A percentile compares a stretch with the other conserved stretches of the same genome.
Evolutionary conservation across 805 yeast species (phyloP).

Genomic region (Teunomyces funiuensis): DNA sequence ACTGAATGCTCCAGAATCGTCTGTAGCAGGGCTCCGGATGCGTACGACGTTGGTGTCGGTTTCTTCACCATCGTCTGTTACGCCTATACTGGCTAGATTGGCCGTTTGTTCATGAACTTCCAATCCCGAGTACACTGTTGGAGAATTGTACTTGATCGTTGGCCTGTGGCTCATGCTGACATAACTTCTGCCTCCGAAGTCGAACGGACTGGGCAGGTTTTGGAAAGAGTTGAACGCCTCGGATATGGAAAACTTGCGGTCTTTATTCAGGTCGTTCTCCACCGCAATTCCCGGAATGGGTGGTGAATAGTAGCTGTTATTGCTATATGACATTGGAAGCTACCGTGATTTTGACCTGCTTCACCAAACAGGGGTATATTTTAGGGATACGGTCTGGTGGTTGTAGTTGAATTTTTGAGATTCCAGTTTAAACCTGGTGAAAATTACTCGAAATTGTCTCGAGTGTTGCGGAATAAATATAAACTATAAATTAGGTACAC

Average conservation of each 20-base stretch:
- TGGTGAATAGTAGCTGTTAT: slow-evolving; percentile 1
- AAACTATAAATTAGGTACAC: background rate
- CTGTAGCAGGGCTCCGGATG: background rate
- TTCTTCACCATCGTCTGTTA: slow-evolving; percentile 30
- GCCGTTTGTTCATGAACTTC: slow-evolving; percentile 59
- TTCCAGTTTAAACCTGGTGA: too few species aligned
- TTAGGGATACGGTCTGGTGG: too few species aligned
- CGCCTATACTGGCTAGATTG: slow-evolving; percentile 56
- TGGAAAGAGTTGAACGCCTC: slow-evolving; percentile 15
- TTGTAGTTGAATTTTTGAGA: too few species aligned
- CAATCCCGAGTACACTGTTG: slow-evolving; percentile 47
- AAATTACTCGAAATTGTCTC: background rate
- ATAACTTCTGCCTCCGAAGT: slow-evolving; percentile 41
- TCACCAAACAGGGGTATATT: background rate
- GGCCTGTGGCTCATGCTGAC: slow-evolving; percentile 31
- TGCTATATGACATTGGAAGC: background rate
- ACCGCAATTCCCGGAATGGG: background rate
- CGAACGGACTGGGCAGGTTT: slow-evolving; percentile 22
- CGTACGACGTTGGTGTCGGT: background rate
- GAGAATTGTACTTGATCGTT: slow-evolving; percentile 31
- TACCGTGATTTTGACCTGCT: background rate
- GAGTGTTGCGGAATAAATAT: background rate
- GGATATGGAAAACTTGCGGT: slow-evolving; percentile 13
- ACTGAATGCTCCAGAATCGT: slow-evolving; percentile 7
- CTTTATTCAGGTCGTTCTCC: slow-evolving; percentile 1